phyloP scores from a whole-genome alignment of 768 basidiomycete genomes.

The Sporobolomyces pararoseus region DNA sequence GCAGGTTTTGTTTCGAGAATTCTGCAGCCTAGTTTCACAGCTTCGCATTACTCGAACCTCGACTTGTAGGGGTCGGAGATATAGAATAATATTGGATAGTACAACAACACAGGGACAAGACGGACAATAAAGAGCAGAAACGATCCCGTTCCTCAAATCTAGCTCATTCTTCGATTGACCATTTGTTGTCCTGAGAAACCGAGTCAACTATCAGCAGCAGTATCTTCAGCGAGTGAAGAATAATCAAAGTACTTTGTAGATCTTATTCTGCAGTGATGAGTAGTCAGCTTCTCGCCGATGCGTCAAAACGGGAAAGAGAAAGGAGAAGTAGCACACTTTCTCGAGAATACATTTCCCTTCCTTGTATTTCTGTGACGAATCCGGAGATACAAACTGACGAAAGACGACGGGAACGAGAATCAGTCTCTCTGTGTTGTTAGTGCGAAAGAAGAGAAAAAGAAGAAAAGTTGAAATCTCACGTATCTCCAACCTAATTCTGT shows the following conservation, averaged over 20 bases:
- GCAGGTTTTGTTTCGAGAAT: too few relatives aligned
- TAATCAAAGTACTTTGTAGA: constrained; percentile 10
- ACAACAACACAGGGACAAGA: constrained; percentile 5
- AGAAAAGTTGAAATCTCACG: constrained; percentile 1
- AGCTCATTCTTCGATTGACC: constrained; percentile 6
- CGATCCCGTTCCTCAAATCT: too few relatives aligned
- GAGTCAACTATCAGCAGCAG: background rate
- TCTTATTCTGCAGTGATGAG: constrained; percentile 17
- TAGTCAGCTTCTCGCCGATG: background rate
- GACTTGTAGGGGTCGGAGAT: too few relatives aligned
- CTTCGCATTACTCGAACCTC: too few relatives aligned
- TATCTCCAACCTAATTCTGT: constrained; percentile 36
- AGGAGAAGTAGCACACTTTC: constrained; percentile 1
- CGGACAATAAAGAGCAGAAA: too few relatives aligned
- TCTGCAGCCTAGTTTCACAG: too few relatives aligned
- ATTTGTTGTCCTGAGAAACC: constrained; percentile 25
- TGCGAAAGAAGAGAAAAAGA: background rate
- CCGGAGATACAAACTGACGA: constrained; percentile 17
- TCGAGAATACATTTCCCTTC: constrained; percentile 36
- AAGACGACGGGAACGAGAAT: background rate
- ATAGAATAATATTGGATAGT: too few relatives aligned
- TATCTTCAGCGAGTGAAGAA: background rate
- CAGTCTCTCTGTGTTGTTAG: background rate
- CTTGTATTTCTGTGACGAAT: constrained; percentile 34
- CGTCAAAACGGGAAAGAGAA: background rate